Conservation (phyloP, 2,329 filamentous ascomycete genomes). For the Hypomyces perniciosus region DNA sequence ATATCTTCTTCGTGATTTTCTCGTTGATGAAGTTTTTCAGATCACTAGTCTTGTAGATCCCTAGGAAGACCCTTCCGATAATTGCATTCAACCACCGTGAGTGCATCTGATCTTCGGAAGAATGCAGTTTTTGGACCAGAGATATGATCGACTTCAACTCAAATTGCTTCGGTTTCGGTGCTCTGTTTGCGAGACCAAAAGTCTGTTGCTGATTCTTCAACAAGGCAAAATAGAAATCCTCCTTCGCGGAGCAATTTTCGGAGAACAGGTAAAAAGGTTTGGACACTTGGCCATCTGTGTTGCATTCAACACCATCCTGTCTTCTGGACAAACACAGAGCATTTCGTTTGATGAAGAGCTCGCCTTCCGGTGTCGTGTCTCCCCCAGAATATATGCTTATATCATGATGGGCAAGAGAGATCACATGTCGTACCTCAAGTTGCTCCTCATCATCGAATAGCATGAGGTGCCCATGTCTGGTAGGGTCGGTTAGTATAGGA, state of each 20-base stretch:
- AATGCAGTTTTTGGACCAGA: conserved; percentile 84
- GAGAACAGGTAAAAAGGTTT: conserved; percentile 93
- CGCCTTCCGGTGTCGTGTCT: conserved; percentile 74
- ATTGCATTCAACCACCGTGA: conserved; percentile 92
- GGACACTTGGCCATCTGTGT: conserved; percentile 52
- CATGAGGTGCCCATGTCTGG: conserved; percentile 89
- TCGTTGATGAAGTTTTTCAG: conserved; percentile 71
- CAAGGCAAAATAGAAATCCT: conserved; percentile 95
- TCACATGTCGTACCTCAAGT: conserved; percentile 91
- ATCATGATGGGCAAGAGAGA: conserved; percentile 82
- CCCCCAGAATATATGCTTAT: conserved; percentile 80
- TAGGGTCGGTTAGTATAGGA: background rate
- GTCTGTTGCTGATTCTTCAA: conserved; percentile 75
- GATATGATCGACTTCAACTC: conserved; percentile 82
- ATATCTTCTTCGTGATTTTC: conserved; percentile 95
- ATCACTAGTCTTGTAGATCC: conserved; percentile 76
- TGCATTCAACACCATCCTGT: conserved; percentile 45
- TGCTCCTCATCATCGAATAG: conserved; percentile 95
- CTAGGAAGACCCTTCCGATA: conserved; percentile 81
- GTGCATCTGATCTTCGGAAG: conserved; percentile 83
- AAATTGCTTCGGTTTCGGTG: conserved; percentile 66
- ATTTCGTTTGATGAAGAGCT: conserved; percentile 93
- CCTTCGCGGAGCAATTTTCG: conserved; percentile 91
- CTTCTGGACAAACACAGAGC: conserved; percentile 75
- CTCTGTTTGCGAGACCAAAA: conserved; percentile 45